Percentiles rank a stretch among this genome's conserved stretches.
phyloP scores from a whole-genome alignment of 768 basidiomycete genomes.

The Lactifluus piperatus region DNA sequence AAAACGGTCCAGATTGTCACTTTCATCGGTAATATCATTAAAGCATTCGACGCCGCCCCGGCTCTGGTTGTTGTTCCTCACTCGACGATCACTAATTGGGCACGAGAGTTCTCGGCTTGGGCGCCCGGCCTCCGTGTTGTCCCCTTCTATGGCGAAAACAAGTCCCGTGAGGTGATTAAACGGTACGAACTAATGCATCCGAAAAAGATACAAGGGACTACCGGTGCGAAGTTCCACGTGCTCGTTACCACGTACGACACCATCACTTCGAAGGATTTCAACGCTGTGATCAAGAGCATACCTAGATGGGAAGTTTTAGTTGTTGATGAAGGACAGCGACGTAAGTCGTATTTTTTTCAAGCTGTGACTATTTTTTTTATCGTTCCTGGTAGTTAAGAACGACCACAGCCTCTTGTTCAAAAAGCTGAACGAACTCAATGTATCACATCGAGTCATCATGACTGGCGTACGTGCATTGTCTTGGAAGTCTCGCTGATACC shows the following conservation, averaged over 20 bases:
- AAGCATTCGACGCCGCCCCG: constrained; percentile 56
- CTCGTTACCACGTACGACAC: constrained; percentile 90
- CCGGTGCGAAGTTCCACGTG: constrained; percentile 71
- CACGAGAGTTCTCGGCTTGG: constrained; percentile 88
- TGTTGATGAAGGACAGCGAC: constrained; percentile 87
- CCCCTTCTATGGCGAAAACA: constrained; percentile 77
- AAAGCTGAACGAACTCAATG: constrained; percentile 71
- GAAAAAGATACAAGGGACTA: constrained; percentile 30
- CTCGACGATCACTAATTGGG: constrained; percentile 93
- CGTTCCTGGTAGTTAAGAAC: constrained; percentile 58
- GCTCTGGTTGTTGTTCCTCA: constrained; percentile 92
- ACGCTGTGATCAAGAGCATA: constrained; percentile 66
- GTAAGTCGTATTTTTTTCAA: constrained; percentile 40
- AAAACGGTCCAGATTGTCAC: constrained; percentile 91
- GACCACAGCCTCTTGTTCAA: constrained; percentile 73
- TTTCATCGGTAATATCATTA: constrained; percentile 61
- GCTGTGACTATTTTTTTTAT: constrained; percentile 10
- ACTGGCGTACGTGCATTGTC: constrained; percentile 52
- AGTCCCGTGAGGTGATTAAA: constrained; percentile 72
- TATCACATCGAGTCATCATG: constrained; percentile 76
- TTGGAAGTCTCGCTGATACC: background rate
- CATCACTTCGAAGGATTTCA: constrained; percentile 62
- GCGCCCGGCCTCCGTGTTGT: constrained; percentile 70
- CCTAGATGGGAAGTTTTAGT: constrained; percentile 91
- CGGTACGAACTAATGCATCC: constrained; percentile 71